A percentile compares a stretch with the other conserved stretches of the same genome.
Evolutionary conservation across 2,329 filamentous ascomycete species (phyloP).

Genomic region (Botrytis elliptica): DNA sequence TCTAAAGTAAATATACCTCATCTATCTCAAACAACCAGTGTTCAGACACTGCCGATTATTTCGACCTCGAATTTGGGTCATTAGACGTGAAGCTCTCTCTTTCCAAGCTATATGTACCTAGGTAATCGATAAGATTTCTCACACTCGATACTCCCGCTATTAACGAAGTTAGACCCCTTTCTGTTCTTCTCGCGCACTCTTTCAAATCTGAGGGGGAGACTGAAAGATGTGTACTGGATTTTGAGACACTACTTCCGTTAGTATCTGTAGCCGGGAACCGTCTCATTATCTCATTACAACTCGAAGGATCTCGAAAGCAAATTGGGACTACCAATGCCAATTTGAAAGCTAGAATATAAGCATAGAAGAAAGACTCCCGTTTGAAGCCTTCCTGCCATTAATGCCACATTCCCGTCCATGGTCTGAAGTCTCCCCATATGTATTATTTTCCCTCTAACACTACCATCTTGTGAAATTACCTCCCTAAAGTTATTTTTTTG

Average conservation of each 20-base stretch:
- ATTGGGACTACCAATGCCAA: fast-evolving
- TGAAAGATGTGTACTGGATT: too few species aligned
- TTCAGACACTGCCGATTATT: too few species aligned
- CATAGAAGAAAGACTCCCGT: neutral
- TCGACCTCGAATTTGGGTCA: too few species aligned
- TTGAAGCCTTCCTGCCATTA: neutral
- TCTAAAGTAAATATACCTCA: too few species aligned
- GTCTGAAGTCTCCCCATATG: neutral
- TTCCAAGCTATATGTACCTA: too few species aligned
- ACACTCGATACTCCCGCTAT: too few species aligned
- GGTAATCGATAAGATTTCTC: too few species aligned
- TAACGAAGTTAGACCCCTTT: fast-evolving
- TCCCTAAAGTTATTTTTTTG: neutral
- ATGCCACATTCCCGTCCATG: neutral
- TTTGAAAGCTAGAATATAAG: neutral
- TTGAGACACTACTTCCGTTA: too few species aligned
- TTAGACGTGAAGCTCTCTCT: too few species aligned
- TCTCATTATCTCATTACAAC: neutral
- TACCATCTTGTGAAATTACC: neutral
- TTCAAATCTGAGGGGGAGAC: too few species aligned
- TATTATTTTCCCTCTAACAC: neutral
- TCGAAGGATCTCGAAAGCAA: neutral
- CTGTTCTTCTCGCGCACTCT: fast-evolving
- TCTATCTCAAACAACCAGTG: too few species aligned
- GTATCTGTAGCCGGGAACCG: too few species aligned